Evolutionary conservation across 805 yeast species (phyloP).

Genomic region (Debaryomyces tyrocola): DNA sequence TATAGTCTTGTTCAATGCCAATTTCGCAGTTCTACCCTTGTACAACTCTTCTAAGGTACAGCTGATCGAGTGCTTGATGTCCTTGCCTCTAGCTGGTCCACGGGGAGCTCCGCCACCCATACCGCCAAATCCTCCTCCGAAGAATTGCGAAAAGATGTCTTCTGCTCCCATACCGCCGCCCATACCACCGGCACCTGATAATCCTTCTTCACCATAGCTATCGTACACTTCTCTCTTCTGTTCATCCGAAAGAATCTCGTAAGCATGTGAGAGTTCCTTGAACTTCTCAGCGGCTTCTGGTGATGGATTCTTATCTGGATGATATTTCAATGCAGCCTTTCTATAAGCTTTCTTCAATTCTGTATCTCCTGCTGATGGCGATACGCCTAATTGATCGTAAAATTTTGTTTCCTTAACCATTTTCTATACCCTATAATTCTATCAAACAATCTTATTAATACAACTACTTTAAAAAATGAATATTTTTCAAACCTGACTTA

Average conservation of each 20-base stretch:
- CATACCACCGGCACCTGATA: slow-evolving; percentile 70
- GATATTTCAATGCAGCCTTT: slow-evolving; percentile 75
- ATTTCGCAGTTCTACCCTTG: slow-evolving; percentile 90
- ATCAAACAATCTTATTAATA: neutral
- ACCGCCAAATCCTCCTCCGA: slow-evolving; percentile 61
- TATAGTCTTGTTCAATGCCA: slow-evolving; percentile 90
- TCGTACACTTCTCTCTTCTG: slow-evolving; percentile 90
- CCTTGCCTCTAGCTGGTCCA: slow-evolving; percentile 88
- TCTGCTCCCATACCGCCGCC: slow-evolving; percentile 68
- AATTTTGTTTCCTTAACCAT: slow-evolving; percentile 83
- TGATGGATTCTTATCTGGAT: slow-evolving; percentile 80
- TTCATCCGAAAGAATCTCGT: slow-evolving; percentile 83
- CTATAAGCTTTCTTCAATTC: slow-evolving; percentile 83
- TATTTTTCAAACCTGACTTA: neutral
- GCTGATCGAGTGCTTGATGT: slow-evolving; percentile 82
- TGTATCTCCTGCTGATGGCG: slow-evolving; percentile 63
- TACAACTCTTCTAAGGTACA: slow-evolving; percentile 91
- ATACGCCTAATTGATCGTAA: slow-evolving; percentile 72
- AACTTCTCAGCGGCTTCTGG: slow-evolving; percentile 95
- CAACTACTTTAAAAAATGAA: neutral
- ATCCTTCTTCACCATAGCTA: slow-evolving; percentile 89
- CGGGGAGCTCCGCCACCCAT: slow-evolving; percentile 65
- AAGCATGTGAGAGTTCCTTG: slow-evolving; percentile 84
- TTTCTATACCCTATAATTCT: slow-evolving; percentile 9
- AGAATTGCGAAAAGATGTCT: slow-evolving; percentile 78